These are phyloP conservation scores for Thelonectria blattea DNA, from an alignment of 2,329 filamentous ascomycete species.

Conservation along the genomic window DNA sequence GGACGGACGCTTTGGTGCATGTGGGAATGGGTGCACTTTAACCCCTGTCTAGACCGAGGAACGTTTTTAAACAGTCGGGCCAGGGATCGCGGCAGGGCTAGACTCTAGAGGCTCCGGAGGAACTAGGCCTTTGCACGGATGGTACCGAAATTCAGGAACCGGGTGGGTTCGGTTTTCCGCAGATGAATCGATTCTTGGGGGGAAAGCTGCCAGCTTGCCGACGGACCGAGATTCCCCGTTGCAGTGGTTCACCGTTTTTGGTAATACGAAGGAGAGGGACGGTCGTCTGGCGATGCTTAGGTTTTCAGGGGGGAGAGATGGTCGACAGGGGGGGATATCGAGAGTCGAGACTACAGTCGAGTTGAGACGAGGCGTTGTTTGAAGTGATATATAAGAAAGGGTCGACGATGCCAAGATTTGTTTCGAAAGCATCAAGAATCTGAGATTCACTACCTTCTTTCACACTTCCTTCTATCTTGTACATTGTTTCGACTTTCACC, in stretches of 20 bases:
- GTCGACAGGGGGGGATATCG: not conserved
- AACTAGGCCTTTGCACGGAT: slow-evolving; percentile 3
- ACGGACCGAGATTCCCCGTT: slow-evolving; percentile 19
- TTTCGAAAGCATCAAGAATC: not conserved
- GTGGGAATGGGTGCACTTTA: too few species aligned
- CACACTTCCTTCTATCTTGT: not conserved
- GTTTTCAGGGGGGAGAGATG: not conserved
- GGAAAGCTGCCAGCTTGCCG: slow-evolving; percentile 1
- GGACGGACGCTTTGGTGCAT: too few species aligned
- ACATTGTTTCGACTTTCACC: not conserved
- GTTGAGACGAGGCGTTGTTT: too few species aligned
- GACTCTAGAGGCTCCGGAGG: too few species aligned
- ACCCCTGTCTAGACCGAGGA: not conserved
- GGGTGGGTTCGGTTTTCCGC: not conserved
- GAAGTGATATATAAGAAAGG: not conserved
- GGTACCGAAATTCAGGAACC: slow-evolving; percentile 15
- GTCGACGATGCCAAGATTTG: not conserved
- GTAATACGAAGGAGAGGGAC: slow-evolving; percentile 14
- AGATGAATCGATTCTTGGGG: slow-evolving; percentile 1
- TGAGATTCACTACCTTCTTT: not conserved
- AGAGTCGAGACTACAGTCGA: not conserved
- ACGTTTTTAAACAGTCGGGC: not conserved
- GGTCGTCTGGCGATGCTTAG: slow-evolving; percentile 10
- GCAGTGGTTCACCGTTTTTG: not conserved
- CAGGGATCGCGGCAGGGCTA: too few species aligned